These are phyloP conservation scores for Hypoxylon sp. DNA, from an alignment of 2,329 filamentous ascomycete genomes.

Conservation along the genomic window DNA sequence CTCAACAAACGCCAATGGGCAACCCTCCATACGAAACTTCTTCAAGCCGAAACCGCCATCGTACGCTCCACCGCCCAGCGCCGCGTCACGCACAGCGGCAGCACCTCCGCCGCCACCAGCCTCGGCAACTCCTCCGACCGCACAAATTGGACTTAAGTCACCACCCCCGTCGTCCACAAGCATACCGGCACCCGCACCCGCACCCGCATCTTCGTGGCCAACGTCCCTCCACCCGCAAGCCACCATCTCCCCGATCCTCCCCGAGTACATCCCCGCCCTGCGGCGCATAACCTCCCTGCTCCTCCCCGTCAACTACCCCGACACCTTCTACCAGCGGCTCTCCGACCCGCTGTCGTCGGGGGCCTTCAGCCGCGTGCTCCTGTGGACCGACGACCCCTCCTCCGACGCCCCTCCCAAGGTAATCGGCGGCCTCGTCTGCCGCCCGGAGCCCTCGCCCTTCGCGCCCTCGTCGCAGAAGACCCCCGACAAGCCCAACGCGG, in stretches of 20 bases:
- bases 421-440: conserved; percentile 71
- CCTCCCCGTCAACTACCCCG: conserved; percentile 72
- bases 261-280: conserved; percentile 67
- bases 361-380: conserved; percentile 70
- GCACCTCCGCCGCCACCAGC: conserved; percentile 28
- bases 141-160: conserved; percentile 26
- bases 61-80: conserved; percentile 56
- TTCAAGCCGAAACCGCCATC: conserved; percentile 64
- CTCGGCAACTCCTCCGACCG: conserved; percentile 20
- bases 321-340: conserved; percentile 70
- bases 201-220: conserved; percentile 26
- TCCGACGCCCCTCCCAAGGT: conserved; percentile 57
- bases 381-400: conserved; percentile 62
- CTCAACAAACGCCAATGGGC: conserved; percentile 51
- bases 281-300: conserved; percentile 74
- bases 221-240: conserved; percentile 61
- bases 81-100: conserved; percentile 48
- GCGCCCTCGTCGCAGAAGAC: conserved; percentile 30
- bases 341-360: conserved; percentile 62
- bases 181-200: conserved; percentile 2
- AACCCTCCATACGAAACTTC: conserved; percentile 72
- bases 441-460: conserved; percentile 65
- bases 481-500: conserved; percentile 54
- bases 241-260: conserved; percentile 62
- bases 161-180: conserved; percentile 38